Base-by-base conservation (phyloP, 352 stramenopile genomes). In the Pythium phragmitis region DNA sequence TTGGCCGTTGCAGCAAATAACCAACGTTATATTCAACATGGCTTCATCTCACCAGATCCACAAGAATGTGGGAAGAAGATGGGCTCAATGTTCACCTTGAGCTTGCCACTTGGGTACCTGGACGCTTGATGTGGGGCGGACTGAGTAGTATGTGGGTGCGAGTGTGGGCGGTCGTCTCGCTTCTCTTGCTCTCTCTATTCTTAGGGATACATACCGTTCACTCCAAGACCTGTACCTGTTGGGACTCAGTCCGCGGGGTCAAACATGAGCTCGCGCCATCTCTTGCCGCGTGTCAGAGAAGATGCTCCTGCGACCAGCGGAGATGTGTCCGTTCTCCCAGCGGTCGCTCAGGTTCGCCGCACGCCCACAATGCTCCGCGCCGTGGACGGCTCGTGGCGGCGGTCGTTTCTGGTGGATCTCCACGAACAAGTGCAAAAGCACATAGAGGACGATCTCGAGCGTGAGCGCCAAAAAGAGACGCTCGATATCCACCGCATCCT, bases 401-500 rank as follows among this genome's bases (percentile, higher is more conserved):
- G 52, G 55, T 78, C 34, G 60, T 90, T 89, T 34, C 59, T 89
- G 19, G 71, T 68, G 28, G 70, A 89, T 28, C 63, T 89, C n/a
- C 76, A 86, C 49, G 82, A 88, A 33, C 78, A 91, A 60, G 55
- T 89, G 54, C 63, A 77, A 21, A 23, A 64, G 2, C 76, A 91
- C 23, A 59, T 65, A 50, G 67, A 81, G 23, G 65, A 65, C 4
- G 79, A 88, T 19, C 48, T 67, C 30, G 79, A 85, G 34, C 72
- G 68, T 3, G 72, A 90, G 49, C 65, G 69, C 7, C 57, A 79
- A 26, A 65, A 74, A 41, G 76, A 92, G 59, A 73, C 87, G 37
- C 56, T 65, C 19, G 54, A 68, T n/a, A 79, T 92, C 56, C 80
- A 83, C 53, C 70, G 74, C 45, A 83, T 89, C 41, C 59, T 92